Evolutionary conservation across 2,329 filamentous ascomycete genomes (phyloP).

Genomic region (Penicillium frequentans): DNA sequence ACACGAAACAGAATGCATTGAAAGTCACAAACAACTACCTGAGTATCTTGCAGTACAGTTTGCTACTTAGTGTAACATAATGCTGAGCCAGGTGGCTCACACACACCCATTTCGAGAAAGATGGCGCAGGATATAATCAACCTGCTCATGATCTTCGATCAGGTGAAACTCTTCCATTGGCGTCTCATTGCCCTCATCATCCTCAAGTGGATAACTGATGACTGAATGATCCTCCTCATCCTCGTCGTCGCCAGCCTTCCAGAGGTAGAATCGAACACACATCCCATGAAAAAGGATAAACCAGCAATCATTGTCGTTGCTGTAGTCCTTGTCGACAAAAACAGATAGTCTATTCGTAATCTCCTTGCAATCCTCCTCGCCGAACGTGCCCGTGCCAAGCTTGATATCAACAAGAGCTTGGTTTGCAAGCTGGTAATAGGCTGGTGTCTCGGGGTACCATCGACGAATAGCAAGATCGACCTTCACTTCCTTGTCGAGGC

Average conservation of each 20-base stretch:
- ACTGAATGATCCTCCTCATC: neutral
- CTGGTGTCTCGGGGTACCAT: neutral
- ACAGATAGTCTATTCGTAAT: neutral
- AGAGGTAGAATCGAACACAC: neutral
- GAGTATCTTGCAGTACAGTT: neutral
- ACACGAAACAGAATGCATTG: neutral
- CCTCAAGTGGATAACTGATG: neutral
- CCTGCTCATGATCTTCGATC: neutral
- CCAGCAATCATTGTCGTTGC: neutral
- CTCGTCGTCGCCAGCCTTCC: neutral
- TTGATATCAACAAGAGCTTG: neutral
- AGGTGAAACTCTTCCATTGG: neutral
- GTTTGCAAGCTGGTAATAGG: neutral
- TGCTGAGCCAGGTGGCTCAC: neutral
- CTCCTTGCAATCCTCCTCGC: neutral
- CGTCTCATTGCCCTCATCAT: neutral
- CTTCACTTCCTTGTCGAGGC: neutral
- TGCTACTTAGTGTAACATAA: neutral
- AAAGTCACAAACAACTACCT: neutral
- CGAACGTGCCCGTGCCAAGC: neutral
- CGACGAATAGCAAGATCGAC: neutral
- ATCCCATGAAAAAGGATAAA: neutral
- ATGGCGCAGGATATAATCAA: neutral
- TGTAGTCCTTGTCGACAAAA: neutral
- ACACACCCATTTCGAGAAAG: neutral